Percentiles rank a stretch among this genome's conserved stretches.
Conservation (phyloP, 768 basidiomycete genomes). For the Lactarius sp. region DNA sequence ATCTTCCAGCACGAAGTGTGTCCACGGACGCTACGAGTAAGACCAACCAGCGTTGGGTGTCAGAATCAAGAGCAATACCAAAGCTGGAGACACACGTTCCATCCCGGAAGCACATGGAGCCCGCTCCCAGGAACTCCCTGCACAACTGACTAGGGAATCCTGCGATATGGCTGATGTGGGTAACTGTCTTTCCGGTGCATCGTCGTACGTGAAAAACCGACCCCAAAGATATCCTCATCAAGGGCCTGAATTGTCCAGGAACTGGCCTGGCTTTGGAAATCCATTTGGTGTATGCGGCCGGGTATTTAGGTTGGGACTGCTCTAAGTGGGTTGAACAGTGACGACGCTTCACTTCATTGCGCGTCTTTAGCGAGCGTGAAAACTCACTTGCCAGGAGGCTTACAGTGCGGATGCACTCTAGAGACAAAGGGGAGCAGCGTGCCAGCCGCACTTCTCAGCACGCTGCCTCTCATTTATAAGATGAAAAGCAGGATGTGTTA, state of each 20-base stretch:
- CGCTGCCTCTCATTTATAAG: constrained; percentile 22
- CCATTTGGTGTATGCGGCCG: background rate
- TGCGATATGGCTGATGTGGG: background rate
- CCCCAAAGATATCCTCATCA: constrained; percentile 10
- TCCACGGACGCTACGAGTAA: background rate
- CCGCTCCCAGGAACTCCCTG: background rate
- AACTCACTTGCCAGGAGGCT: constrained; percentile 13
- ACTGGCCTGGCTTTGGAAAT: constrained; percentile 10
- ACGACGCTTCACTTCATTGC: constrained; percentile 5
- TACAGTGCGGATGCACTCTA: constrained; percentile 6
- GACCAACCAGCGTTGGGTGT: background rate
- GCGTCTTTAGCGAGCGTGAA: constrained; percentile 6
- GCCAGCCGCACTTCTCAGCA: constrained; percentile 9
- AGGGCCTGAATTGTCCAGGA: constrained; percentile 5
- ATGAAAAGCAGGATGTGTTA: constrained; percentile 12
- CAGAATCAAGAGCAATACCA: background rate
- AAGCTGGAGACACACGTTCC: constrained; percentile 8
- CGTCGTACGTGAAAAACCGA: constrained; percentile 1
- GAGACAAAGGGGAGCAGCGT: constrained; percentile 20
- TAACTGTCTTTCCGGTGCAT: background rate
- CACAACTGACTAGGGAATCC: background rate
- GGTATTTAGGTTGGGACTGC: background rate
- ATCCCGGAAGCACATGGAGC: background rate
- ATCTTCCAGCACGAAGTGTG: background rate
- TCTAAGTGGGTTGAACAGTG: background rate